Evolutionary conservation across 1,284 basidiomycete genomes (phyloP).

Genomic region (Irpex sp.): DNA sequence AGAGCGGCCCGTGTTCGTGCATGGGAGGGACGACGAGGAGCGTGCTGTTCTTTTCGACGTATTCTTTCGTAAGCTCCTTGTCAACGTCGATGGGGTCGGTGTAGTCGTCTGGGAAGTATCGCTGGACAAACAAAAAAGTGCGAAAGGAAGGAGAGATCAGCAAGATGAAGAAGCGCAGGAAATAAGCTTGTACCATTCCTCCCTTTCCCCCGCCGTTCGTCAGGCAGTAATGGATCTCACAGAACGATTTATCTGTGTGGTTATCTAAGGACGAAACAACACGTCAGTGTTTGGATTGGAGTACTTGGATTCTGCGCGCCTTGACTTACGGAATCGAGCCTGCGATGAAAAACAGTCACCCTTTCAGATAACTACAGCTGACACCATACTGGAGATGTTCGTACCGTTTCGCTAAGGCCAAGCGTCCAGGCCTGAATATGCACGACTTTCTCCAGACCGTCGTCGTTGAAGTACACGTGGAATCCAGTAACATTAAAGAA

Average conservation of each 20-base stretch:
- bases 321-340: background rate
- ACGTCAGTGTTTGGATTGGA: background rate
- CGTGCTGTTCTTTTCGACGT: conserved; percentile 11
- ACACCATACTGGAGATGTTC: conserved; percentile 3
- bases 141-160: conserved; percentile 15
- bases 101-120: background rate
- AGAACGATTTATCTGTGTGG: conserved; percentile 21
- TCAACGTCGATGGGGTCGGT: background rate
- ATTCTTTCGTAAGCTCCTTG: background rate
- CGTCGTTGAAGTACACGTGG: conserved; percentile 27
- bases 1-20: conserved; percentile 29
- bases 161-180: conserved; percentile 9
- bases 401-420: conserved; percentile 21
- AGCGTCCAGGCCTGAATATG: conserved; percentile 30
- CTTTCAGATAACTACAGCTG: background rate
- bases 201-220: conserved; percentile 24
- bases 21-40: conserved; percentile 22
- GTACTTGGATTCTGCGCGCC: too few relatives aligned
- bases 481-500: conserved; percentile 30
- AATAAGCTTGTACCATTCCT: conserved; percentile 20
- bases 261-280: conserved; percentile 11
- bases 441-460: conserved; percentile 20
- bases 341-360: background rate
- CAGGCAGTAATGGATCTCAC: conserved; percentile 27
- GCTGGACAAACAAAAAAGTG: background rate